phyloP scores from a whole-genome alignment of 2,329 filamentous ascomycete genomes.

The Cladophialophora exuberans region DNA sequence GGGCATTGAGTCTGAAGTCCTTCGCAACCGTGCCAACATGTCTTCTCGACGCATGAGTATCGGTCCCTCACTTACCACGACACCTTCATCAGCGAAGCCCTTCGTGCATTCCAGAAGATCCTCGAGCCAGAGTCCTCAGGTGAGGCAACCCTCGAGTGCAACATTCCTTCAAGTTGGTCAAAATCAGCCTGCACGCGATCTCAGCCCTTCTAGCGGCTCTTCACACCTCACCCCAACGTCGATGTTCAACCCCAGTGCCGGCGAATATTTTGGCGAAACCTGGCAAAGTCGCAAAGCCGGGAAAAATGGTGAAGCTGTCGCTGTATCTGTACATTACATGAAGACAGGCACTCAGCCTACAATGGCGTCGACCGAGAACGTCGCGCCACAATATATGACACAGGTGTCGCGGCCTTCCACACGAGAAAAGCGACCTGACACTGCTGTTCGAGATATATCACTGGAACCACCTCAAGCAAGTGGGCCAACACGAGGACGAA shows the following conservation, averaged over 20 bases:
- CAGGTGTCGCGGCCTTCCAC: constrained; percentile 15
- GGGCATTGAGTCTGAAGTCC: constrained; percentile 32
- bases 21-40: constrained; percentile 24
- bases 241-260: constrained; percentile 30
- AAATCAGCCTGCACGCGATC: constrained; percentile 10
- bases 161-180: constrained; percentile 14
- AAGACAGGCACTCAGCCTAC: constrained; percentile 10
- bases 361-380: constrained; percentile 10
- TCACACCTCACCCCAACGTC: constrained; percentile 29
- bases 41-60: constrained; percentile 28
- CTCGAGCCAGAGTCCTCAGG: constrained; percentile 27
- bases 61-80: constrained; percentile 18
- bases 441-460: constrained; percentile 7
- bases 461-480: background rate
- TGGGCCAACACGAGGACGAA: constrained; percentile 36
- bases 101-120: constrained; percentile 23
- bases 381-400: constrained; percentile 18
- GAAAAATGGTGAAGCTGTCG: constrained; percentile 28
- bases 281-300: constrained; percentile 28
- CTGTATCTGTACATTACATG: constrained; percentile 31
- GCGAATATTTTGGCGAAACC: constrained; percentile 28
- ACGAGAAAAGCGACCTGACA: constrained; percentile 13
- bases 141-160: constrained; percentile 14
- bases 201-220: constrained; percentile 15
- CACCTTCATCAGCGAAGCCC: constrained; percentile 4